phyloP scores from a whole-genome alignment of 768 basidiomycete genomes.

The Tremella fuciformis region DNA sequence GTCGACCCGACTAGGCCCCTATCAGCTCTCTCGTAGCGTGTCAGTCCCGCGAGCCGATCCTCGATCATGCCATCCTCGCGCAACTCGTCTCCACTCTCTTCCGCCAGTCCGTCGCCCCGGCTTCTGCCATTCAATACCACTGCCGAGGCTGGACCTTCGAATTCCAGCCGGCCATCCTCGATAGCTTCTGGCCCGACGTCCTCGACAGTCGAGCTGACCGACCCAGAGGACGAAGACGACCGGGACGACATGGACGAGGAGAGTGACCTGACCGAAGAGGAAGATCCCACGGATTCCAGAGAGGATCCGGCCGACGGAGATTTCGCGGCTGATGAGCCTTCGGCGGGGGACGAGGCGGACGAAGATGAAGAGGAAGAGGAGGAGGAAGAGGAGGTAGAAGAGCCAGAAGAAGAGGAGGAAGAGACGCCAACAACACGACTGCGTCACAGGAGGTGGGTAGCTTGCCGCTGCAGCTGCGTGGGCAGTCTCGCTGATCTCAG shows the following conservation, averaged over 20 bases:
- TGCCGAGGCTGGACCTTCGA: not conserved
- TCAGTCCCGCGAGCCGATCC: no score
- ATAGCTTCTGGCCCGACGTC: slow-evolving; percentile 5
- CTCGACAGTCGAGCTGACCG: slow-evolving; percentile 1
- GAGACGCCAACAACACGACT: not conserved
- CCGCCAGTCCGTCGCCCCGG: slow-evolving; percentile 5
- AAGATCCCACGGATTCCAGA: slow-evolving; percentile 5
- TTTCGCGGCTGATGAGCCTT: slow-evolving; percentile 11
- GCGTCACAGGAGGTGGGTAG: not conserved
- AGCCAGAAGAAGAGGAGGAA: slow-evolving; percentile 5
- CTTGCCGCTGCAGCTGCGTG: not conserved
- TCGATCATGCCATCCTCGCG: slow-evolving; percentile 8
- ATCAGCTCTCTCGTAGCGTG: no score
- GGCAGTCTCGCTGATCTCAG: not conserved
- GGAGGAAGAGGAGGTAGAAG: slow-evolving; percentile 12
- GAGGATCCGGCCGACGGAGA: slow-evolving; percentile 1
- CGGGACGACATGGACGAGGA: slow-evolving; percentile 5
- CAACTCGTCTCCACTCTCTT: slow-evolving; percentile 8
- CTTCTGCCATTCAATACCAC: not conserved
- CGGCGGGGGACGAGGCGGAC: slow-evolving; percentile 15
- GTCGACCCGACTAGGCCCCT: no score
- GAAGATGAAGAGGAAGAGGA: slow-evolving; percentile 12
- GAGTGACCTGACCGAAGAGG: slow-evolving; percentile 21
- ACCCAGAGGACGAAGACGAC: slow-evolving; percentile 6
- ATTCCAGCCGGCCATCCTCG: slow-evolving; percentile 7